Evolutionary conservation across 768 basidiomycete species (phyloP), one percentile per base, ranked within the genome.

Genomic region (Tricholoma bakamatsutake): DNA sequence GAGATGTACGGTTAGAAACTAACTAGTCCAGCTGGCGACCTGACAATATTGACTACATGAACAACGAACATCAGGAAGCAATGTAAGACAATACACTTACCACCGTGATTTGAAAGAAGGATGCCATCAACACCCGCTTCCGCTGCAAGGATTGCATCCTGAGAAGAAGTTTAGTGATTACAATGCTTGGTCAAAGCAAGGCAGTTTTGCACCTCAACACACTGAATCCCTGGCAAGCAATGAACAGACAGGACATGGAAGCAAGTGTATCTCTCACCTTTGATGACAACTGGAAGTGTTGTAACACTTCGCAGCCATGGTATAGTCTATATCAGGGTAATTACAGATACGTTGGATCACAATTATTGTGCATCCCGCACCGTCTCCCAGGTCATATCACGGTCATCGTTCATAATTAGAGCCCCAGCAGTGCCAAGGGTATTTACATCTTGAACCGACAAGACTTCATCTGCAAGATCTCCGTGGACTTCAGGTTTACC

Each of bases 81-180:
- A 24, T 3, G 24, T 30, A 15, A 34, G 30, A 13, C 48, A 46
- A 7, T 24, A 43, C 13, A 71, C 73, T 60, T 63, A 80, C 91
- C 95, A 54, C 95, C 95, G 62, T 98, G 95, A 61, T 98, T 98
- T 0, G 88, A 91, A 8, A 98, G 71, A 54, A 95, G 76, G 58
- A 98, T 92, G 4, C 89, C 95, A 55, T 95, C 86, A 15, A 90
- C 86, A 11, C 93, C 91, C 30, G 87, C 80, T 58, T 94, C 85
- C 15, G 80, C 83, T 28, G 93, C 93, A 46, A 93, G 80, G 40
- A 91, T 82, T 2, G 90, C 93, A 71, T 97, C 95, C 83, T 94
- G 67, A 10, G 64, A 59, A 30, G 55, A 61, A 54, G 40, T 59
- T 52, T 24, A 28, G 11, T 31, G 48, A 6, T 60, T 34, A 57